Evolutionary conservation across 352 stramenopile species (phyloP).

Genomic region (Phytophthora ohioensis): DNA sequence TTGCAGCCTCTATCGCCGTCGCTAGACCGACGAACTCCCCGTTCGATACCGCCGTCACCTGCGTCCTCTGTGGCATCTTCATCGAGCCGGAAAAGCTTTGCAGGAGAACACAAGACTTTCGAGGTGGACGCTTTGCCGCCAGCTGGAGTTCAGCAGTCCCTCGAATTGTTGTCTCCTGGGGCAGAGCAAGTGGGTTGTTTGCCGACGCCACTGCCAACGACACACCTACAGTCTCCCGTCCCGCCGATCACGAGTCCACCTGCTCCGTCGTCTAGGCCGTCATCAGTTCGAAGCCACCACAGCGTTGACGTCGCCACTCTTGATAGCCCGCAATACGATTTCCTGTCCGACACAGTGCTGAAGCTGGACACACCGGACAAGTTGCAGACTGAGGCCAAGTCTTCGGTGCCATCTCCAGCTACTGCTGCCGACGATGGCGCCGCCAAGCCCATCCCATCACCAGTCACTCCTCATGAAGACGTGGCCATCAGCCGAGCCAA

Average conservation of each 20-base stretch:
- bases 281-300: slow-evolving; percentile 16
- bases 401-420: neutral
- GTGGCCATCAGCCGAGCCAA: slow-evolving; percentile 15
- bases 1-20: slow-evolving; percentile 36
- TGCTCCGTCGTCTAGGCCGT: slow-evolving; percentile 6
- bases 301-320: slow-evolving; percentile 9
- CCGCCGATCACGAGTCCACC: slow-evolving; percentile 27
- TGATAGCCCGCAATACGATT: slow-evolving; percentile 26
- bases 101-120: slow-evolving; percentile 17
- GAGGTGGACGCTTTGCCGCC: slow-evolving; percentile 1
- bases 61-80: slow-evolving; percentile 32
- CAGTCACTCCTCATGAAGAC: slow-evolving; percentile 8
- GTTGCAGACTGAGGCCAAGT: slow-evolving; percentile 11
- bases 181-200: slow-evolving; percentile 29
- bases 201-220: slow-evolving; percentile 23
- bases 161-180: slow-evolving; percentile 40
- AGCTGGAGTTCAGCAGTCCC: slow-evolving; percentile 3
- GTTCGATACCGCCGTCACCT: slow-evolving; percentile 20
- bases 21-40: slow-evolving; percentile 17
- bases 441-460: neutral
- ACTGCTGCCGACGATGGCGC: slow-evolving; percentile 2
- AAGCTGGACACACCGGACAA: slow-evolving; percentile 32
- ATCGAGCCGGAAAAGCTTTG: slow-evolving; percentile 26
- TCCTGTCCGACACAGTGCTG: slow-evolving; percentile 27
- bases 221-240: slow-evolving; percentile 39